A percentile compares a stretch with the other conserved stretches of the same genome.
These are phyloP conservation scores for Hansenula anomala DNA, from an alignment of 1,139 yeast species.

Conservation along the genomic window DNA sequence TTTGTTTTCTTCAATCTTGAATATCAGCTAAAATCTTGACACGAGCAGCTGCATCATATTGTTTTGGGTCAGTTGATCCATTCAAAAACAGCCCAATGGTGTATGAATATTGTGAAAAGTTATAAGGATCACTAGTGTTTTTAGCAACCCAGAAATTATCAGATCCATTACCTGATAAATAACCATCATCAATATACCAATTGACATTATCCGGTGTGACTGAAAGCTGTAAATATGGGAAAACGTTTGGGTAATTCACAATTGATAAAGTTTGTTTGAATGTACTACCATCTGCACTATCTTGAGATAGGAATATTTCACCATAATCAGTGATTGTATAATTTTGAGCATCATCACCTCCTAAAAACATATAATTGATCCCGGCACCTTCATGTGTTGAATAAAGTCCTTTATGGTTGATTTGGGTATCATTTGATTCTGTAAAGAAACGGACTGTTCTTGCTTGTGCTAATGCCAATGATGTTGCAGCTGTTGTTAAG, in stretches of 20 bases:
- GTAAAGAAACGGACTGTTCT: not conserved
- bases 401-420: constrained; percentile 8
- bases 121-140: constrained; percentile 40
- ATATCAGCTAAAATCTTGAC: not conserved
- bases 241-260: constrained; percentile 1
- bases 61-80: not conserved
- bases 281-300: not conserved
- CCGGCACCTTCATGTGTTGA: constrained; percentile 54
- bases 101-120: constrained; percentile 28
- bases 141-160: constrained; percentile 36
- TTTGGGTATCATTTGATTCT: not conserved
- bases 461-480: constrained; percentile 2
- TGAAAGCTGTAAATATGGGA: constrained; percentile 3
- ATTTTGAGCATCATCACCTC: constrained; percentile 14
- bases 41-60: not conserved
- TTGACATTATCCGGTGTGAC: constrained; percentile 4
- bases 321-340: constrained; percentile 6
- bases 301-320: not conserved
- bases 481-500: constrained; percentile 7
- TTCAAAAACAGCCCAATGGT: constrained; percentile 18
- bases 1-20: not conserved
- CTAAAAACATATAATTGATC: constrained; percentile 40
- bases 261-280: not conserved
- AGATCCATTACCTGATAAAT: constrained; percentile 19
- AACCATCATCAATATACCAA: constrained; percentile 21